Evolutionary conservation across 2,329 filamentous ascomycete genomes (phyloP), one percentile per base, ranked within the genome.

Genomic region (Alternaria viburni): DNA sequence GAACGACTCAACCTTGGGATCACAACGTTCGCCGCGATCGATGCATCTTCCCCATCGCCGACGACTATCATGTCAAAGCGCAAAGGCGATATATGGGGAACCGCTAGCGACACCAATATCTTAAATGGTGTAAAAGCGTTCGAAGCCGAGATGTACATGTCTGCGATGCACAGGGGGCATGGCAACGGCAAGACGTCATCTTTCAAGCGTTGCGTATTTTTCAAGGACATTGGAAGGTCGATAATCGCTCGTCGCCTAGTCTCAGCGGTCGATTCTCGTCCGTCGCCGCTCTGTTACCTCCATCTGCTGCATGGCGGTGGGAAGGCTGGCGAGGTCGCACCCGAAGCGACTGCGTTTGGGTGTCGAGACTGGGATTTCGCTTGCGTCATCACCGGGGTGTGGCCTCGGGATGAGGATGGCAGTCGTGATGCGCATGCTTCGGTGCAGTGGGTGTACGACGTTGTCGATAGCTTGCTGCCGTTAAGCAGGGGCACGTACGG

Each of bases 331-430:
- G 80, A 88, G 25, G 67, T 85, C 15, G 69, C 77, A 2, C 65
- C 77, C 6, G 75, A 84, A 65, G 81, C 80, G 25, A 86, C 85
- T 61, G 87, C 88, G 57, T 90, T 90, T 57, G 87, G 88, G 47
- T 89, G 85, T 79, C 85, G 88, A 76, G 82, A 87, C 73, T 90
- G 88, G 88, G 82, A 86, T 30, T 90, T 86, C 78, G 88, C 88
- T 49, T 90, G 88, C 68, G 86, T 90, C 5, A 71, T 91, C 45
- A 90, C 88, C 6, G 88, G 86, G 25, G 84, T 89, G 61, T 90
- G 88, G 88, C 80, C 81, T 3, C 85, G 87, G 15, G 80, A 85
- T 10, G 73, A 86, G 74, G 86, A 88, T 65, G 81, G 73, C 46
- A 84, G 81, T 0, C 74, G 79, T 49, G 43, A 66, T 11, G 80